These are phyloP conservation scores for Cercospora sp. DNA, from an alignment of 2,329 filamentous ascomycete genomes.

Conservation along the genomic window DNA sequence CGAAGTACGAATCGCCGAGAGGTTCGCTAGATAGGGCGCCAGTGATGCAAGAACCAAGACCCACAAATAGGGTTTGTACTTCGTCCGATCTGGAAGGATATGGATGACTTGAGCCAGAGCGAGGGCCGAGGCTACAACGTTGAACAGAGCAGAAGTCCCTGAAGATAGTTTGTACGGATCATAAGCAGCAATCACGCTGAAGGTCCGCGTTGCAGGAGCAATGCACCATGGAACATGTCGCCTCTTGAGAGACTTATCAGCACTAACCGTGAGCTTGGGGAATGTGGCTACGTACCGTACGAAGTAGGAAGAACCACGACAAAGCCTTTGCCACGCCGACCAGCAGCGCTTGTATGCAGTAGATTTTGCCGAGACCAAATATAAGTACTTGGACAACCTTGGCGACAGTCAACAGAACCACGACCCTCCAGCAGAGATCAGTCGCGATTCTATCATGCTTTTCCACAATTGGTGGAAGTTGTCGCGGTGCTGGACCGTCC, in stretches of 20 bases:
- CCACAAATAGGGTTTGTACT: background rate
- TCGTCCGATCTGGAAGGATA: slow-evolving; percentile 1
- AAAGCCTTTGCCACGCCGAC: background rate
- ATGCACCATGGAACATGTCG: slow-evolving; percentile 5
- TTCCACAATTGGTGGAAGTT: background rate
- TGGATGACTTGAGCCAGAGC: slow-evolving; percentile 3
- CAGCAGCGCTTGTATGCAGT: background rate
- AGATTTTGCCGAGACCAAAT: background rate
- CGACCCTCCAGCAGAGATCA: background rate
- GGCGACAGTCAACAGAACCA: background rate
- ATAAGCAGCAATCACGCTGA: background rate
- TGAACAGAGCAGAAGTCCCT: slow-evolving; percentile 1
- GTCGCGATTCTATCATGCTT: background rate
- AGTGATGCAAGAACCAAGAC: slow-evolving; percentile 3
- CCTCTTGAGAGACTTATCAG: background rate
- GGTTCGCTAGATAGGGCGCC: slow-evolving; percentile 23
- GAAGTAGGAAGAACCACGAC: slow-evolving; percentile 4
- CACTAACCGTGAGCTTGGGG: background rate
- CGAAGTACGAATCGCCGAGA: background rate
- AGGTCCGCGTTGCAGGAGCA: slow-evolving; percentile 1
- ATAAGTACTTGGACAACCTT: background rate
- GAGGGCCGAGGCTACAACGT: background rate
- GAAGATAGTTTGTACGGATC: slow-evolving; percentile 1
- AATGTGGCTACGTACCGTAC: background rate
- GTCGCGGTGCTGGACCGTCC: background rate